Evolutionary conservation across 495 filamentous ascomycete genomes (phyloP).

Genomic region (Penicillium crystallinum): DNA sequence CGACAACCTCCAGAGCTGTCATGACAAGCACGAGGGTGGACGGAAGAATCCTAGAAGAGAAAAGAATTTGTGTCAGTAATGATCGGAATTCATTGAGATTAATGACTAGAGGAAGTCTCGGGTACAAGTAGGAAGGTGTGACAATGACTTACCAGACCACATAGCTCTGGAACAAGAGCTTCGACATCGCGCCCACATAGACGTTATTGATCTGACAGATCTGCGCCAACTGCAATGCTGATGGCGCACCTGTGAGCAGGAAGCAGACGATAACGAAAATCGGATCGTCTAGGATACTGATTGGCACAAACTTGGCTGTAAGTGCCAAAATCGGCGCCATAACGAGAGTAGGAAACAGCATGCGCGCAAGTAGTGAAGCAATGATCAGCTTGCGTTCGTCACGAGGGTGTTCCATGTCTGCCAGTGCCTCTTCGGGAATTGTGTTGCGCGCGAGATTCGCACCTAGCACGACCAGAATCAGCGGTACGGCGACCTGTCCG

Average conservation of each 20-base stretch:
- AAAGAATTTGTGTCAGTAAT: conserved; percentile 21
- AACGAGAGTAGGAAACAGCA: conserved; percentile 85
- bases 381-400: conserved; percentile 77
- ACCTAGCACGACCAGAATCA: conserved; percentile 95
- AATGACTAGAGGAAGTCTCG: background rate
- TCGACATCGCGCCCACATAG: conserved; percentile 89
- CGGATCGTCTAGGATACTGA: conserved; percentile 94
- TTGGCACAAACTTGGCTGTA: conserved; percentile 83
- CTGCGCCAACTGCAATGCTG: conserved; percentile 90
- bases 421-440: conserved; percentile 48
- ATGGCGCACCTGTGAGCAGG: conserved; percentile 89
- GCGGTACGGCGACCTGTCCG: conserved; percentile 85
- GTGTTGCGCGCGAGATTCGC: conserved; percentile 85
- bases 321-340: conserved; percentile 91
- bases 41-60: conserved; percentile 70
- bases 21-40: conserved; percentile 88
- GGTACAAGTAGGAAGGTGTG: background rate
- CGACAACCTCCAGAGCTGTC: conserved; percentile 85
- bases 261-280: conserved; percentile 98
- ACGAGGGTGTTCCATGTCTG: conserved; percentile 53
- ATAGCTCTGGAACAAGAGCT: conserved; percentile 93
- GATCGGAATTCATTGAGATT: background rate
- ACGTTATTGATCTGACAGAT: conserved; percentile 98
- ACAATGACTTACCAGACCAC: conserved; percentile 73
- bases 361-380: conserved; percentile 78